Conservation (phyloP, 192 early-diverging fungal species). For the Backusella tarrabulga region DNA sequence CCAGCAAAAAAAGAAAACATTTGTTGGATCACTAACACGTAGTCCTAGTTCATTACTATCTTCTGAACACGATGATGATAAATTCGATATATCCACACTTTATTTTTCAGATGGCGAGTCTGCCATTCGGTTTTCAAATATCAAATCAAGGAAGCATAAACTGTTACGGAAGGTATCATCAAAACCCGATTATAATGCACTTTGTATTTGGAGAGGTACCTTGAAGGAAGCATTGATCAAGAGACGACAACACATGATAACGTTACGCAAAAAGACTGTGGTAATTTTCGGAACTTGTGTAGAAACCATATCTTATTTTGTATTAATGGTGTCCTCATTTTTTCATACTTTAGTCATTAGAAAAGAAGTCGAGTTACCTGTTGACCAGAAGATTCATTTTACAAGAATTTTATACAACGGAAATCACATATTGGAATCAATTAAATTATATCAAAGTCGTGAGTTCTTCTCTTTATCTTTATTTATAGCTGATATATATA, state of each 20-base stretch:
- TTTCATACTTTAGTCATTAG: neutral
- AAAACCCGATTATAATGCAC: constrained; percentile 14
- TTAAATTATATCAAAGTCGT: constrained; percentile 39
- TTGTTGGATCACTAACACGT: neutral
- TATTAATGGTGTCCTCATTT: too few relatives aligned
- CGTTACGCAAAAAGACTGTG: neutral
- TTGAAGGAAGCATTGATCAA: constrained; percentile 5
- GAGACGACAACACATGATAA: neutral
- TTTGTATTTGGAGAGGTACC: constrained; percentile 14
- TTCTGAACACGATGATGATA: neutral
- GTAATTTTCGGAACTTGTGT: neutral
- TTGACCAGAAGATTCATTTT: constrained; percentile 27
- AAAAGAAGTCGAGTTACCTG: neutral
- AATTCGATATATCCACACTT: neutral
- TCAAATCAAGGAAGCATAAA: constrained; percentile 2
- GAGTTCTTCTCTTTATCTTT: neutral
- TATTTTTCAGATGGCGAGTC: neutral
- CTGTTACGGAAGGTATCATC: neutral
- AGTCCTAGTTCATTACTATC: neutral
- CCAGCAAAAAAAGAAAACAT: neutral
- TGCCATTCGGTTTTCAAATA: neutral
- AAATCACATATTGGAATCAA: constrained; percentile 41
- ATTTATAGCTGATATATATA: neutral
- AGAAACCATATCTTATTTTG: neutral
- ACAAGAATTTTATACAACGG: constrained; percentile 33